Evolutionary conservation across 225 moss, liverwort and hornwort genomes (phyloP).

Genomic region (Thuidium tamariscinum): DNA sequence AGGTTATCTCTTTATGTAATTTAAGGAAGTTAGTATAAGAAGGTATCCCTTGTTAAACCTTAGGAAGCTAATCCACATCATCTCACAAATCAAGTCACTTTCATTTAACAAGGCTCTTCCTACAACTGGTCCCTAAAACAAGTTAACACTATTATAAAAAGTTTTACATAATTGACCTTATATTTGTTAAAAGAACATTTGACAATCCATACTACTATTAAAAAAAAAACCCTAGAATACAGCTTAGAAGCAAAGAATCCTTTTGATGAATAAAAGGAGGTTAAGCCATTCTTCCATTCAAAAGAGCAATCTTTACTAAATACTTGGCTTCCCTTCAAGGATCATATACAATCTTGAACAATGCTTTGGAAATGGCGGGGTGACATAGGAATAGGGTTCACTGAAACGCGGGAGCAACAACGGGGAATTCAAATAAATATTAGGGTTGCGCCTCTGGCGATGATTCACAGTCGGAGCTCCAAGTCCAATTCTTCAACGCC

Average conservation of each 20-base stretch:
- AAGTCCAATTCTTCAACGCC: background rate
- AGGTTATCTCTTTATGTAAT: fast-evolving
- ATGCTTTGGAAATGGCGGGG: background rate
- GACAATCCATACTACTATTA: background rate
- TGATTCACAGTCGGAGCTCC: slow-evolving; percentile 14
- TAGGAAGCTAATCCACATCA: too few relatives aligned
- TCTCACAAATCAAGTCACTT: fast-evolving
- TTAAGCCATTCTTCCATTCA: too few relatives aligned
- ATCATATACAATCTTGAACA: background rate
- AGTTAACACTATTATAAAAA: fast-evolving
- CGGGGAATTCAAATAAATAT: background rate
- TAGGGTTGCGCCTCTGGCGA: background rate
- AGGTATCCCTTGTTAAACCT: fast-evolving
- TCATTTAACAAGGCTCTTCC: background rate
- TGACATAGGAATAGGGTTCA: background rate
- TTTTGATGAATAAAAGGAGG: fast-evolving
- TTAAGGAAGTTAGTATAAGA: background rate
- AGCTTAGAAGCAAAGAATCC: fast-evolving
- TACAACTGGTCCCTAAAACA: fast-evolving
- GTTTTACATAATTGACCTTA: fast-evolving
- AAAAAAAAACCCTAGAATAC: fast-evolving
- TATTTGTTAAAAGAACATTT: background rate
- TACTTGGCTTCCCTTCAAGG: background rate
- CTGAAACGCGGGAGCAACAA: background rate
- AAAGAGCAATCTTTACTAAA: background rate